Evolutionary conservation across 2,329 filamentous ascomycete genomes (phyloP).

Genomic region (Emergomyces africanus): DNA sequence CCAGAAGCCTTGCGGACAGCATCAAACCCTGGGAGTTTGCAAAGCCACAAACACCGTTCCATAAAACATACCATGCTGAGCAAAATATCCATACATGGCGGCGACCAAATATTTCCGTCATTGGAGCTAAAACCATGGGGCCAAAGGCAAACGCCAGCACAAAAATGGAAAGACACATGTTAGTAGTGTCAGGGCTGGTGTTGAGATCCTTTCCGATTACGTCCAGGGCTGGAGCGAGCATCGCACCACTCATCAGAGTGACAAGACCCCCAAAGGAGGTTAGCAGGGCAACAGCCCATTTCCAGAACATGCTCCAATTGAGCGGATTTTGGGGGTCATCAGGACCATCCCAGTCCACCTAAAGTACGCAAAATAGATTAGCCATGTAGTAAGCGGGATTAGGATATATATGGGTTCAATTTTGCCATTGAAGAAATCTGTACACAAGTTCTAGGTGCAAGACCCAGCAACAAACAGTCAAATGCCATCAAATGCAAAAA

Average conservation of each 20-base stretch:
- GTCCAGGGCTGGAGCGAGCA: conserved; percentile 31
- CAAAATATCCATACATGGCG: conserved; percentile 42
- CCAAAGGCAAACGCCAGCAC: conserved; percentile 46
- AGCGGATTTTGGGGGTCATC: conserved; percentile 46
- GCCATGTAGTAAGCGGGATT: neutral
- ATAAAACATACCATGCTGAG: conserved; percentile 50
- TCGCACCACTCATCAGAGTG: conserved; percentile 16
- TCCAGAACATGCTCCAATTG: conserved; percentile 43
- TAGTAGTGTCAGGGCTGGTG: conserved; percentile 29
- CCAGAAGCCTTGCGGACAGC: conserved; percentile 51
- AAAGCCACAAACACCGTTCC: conserved; percentile 47
- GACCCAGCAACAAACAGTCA: neutral
- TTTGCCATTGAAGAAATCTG: too few species aligned
- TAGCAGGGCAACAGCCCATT: conserved; percentile 37
- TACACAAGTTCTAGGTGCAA: too few species aligned
- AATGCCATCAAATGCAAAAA: neutral
- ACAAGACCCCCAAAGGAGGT: conserved; percentile 28
- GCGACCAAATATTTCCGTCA: conserved; percentile 52
- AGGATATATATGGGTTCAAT: too few species aligned
- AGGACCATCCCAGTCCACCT: conserved; percentile 47
- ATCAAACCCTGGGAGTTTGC: conserved; percentile 45
- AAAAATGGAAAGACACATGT: conserved; percentile 49
- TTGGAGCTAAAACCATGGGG: conserved; percentile 50
- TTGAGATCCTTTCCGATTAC: conserved; percentile 35
- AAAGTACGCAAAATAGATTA: neutral